Evolutionary conservation across 1,284 basidiomycete species (phyloP).

Genomic region (Nidula niveotomentosa): DNA sequence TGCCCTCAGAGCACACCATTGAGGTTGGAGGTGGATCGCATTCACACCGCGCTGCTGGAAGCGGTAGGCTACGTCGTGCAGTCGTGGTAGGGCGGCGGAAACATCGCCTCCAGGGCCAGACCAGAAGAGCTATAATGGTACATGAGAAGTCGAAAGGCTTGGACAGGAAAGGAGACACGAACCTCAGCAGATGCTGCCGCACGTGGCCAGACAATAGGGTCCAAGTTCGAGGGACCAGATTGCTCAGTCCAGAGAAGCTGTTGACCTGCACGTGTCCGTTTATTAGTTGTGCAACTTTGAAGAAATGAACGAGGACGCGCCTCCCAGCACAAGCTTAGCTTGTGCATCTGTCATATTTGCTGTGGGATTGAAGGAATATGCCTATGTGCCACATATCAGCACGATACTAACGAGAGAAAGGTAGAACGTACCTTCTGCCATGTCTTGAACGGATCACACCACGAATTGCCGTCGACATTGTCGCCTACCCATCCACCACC

Average conservation of each 20-base stretch:
- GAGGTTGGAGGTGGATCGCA: slow-evolving; percentile 65
- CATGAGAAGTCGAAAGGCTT: background rate
- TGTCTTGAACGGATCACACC: slow-evolving; percentile 78
- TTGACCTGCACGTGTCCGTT: slow-evolving; percentile 41
- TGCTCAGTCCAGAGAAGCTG: slow-evolving; percentile 83
- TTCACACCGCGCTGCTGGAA: slow-evolving; percentile 60
- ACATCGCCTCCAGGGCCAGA: slow-evolving; percentile 36
- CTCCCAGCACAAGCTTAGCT: slow-evolving; percentile 64
- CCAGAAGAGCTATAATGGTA: slow-evolving; percentile 26
- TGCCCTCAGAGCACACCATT: slow-evolving; percentile 71
- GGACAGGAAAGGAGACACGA: slow-evolving; percentile 1
- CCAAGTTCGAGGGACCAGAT: slow-evolving; percentile 68
- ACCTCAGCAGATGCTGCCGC: slow-evolving; percentile 76
- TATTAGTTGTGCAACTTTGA: background rate
- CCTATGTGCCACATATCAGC: slow-evolving; percentile 21
- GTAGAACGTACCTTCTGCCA: slow-evolving; percentile 61
- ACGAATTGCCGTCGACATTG: slow-evolving; percentile 41
- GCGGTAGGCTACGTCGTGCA: slow-evolving; percentile 65
- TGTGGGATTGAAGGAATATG: slow-evolving; percentile 75
- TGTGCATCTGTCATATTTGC: slow-evolving; percentile 53
- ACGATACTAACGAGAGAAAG: background rate
- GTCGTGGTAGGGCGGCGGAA: slow-evolving; percentile 48
- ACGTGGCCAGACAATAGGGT: slow-evolving; percentile 78
- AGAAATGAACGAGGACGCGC: slow-evolving; percentile 21
- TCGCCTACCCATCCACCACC: slow-evolving; percentile 77